Conservation (phyloP, 345 rosid species). For the Reutealis trisperma region DNA sequence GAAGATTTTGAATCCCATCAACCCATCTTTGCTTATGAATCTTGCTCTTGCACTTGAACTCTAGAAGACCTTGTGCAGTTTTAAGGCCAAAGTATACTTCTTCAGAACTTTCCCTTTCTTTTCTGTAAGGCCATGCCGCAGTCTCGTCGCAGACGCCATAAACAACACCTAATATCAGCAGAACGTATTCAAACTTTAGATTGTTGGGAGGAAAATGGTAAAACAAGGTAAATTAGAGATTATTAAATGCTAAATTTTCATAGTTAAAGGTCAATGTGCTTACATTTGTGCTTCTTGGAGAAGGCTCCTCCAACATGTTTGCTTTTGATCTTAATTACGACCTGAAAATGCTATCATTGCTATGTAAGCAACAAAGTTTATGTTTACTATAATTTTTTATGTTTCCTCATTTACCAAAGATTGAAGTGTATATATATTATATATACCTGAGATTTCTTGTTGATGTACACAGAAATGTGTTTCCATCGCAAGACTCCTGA, state of each 20-base stretch:
- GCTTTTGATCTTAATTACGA: conserved; percentile 72
- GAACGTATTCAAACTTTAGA: neutral
- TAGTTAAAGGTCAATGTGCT: conserved; percentile 9
- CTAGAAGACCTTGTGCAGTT: conserved; percentile 90
- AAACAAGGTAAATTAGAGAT: neutral
- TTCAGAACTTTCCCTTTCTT: conserved; percentile 72
- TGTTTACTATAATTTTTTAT: neutral
- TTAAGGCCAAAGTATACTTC: conserved; percentile 85
- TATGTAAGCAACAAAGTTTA: neutral
- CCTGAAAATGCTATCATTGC: no score
- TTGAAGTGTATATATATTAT: no score
- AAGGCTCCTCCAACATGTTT: conserved; percentile 93
- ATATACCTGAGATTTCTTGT: conserved; percentile 79
- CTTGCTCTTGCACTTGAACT: conserved; percentile 86
- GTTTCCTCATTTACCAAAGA: neutral
- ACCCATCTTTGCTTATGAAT: conserved; percentile 90
- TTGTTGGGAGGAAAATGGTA: neutral
- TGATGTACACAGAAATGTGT: conserved; percentile 56
- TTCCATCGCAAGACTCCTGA: conserved; percentile 70
- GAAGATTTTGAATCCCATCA: conserved; percentile 69
- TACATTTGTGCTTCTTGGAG: conserved; percentile 86
- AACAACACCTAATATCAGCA: conserved; percentile 54
- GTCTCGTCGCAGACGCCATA: conserved; percentile 82
- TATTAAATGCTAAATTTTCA: neutral
- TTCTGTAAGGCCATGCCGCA: conserved; percentile 82